phyloP scores from a whole-genome alignment of 441 rosid species.

The Rhodomyrtus psidioides region DNA sequence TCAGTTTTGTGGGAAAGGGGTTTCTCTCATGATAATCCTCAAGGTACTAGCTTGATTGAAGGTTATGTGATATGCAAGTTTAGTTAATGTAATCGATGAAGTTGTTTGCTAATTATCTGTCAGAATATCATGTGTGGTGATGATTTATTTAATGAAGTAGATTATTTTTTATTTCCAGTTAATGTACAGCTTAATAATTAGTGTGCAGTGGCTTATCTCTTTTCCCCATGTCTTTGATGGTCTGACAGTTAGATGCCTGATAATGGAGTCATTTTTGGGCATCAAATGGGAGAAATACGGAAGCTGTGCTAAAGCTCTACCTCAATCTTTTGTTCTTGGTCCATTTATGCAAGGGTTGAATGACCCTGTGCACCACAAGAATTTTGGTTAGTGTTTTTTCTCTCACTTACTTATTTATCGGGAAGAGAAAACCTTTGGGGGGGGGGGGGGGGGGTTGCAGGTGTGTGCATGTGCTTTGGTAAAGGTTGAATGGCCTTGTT shows the following conservation, averaged over 20 bases:
- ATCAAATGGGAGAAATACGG: conserved; percentile 63
- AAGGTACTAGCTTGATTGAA: conserved; percentile 35
- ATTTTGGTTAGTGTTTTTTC: conserved; percentile 58
- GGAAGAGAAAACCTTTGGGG: no score
- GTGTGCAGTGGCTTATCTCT: background rate
- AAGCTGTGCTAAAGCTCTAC: conserved; percentile 47
- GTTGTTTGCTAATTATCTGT: background rate
- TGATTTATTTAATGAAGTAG: background rate
- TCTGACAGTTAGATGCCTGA: conserved; percentile 87
- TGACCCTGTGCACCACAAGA: conserved; percentile 85
- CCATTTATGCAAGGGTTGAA: conserved; percentile 79
- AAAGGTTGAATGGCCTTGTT: conserved; percentile 77
- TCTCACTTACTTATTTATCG: no score
- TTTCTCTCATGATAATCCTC: conserved; percentile 89
- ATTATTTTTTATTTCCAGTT: background rate
- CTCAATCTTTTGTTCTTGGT: conserved; percentile 72
- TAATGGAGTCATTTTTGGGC: conserved; percentile 84
- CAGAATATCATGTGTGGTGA: background rate
- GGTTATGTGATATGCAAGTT: background rate
- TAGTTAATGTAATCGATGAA: background rate
- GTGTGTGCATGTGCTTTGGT: no score
- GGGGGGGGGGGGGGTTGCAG: no score
- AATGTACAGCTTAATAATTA: conserved; percentile 5
- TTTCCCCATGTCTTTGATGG: background rate
- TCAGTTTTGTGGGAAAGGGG: conserved; percentile 85